phyloP scores from a whole-genome alignment of 2,329 filamentous ascomycete genomes.

The Exophiala dermatitidis region DNA sequence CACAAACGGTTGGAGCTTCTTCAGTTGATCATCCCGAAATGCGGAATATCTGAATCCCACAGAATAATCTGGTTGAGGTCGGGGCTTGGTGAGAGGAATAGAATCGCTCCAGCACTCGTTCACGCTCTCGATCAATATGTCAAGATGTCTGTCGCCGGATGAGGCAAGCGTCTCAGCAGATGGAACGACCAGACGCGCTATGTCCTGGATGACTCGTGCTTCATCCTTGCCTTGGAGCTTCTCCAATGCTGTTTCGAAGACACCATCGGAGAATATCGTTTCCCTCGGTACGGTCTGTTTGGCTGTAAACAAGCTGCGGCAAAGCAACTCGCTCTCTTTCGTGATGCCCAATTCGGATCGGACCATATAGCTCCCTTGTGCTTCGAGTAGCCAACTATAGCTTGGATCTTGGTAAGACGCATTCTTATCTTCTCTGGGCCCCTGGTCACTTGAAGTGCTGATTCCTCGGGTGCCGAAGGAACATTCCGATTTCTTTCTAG shows the following conservation, averaged over 20 bases:
- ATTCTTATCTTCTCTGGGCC: conserved; percentile 21
- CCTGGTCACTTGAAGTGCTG: conserved; percentile 22
- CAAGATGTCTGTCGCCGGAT: conserved; percentile 26
- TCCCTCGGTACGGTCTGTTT: conserved; percentile 15
- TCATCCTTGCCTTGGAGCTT: conserved; percentile 32
- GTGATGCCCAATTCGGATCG: background rate
- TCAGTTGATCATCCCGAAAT: conserved; percentile 34
- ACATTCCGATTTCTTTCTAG: conserved; percentile 24
- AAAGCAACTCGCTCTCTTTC: conserved; percentile 11
- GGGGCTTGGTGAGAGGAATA: conserved; percentile 28
- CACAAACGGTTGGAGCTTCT: conserved; percentile 30
- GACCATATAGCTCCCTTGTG: conserved; percentile 25
- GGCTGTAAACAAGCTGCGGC: conserved; percentile 6
- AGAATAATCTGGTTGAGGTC: conserved; percentile 35
- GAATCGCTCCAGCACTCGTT: conserved; percentile 32
- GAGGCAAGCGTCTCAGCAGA: conserved; percentile 31
- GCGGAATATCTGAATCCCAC: conserved; percentile 32
- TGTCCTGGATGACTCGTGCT: conserved; percentile 33
- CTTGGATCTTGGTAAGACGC: conserved; percentile 19
- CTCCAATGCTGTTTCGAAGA: conserved; percentile 32
- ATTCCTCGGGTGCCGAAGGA: conserved; percentile 9
- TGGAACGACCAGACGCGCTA: conserved; percentile 33
- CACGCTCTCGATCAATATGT: conserved; percentile 31
- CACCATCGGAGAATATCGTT: conserved; percentile 32
- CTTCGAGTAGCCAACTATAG: conserved; percentile 14